A percentile compares a stretch with the other conserved stretches of the same genome.
phyloP scores from a whole-genome alignment of 2,329 filamentous ascomycete genomes.

The Diaporthe capsici region DNA sequence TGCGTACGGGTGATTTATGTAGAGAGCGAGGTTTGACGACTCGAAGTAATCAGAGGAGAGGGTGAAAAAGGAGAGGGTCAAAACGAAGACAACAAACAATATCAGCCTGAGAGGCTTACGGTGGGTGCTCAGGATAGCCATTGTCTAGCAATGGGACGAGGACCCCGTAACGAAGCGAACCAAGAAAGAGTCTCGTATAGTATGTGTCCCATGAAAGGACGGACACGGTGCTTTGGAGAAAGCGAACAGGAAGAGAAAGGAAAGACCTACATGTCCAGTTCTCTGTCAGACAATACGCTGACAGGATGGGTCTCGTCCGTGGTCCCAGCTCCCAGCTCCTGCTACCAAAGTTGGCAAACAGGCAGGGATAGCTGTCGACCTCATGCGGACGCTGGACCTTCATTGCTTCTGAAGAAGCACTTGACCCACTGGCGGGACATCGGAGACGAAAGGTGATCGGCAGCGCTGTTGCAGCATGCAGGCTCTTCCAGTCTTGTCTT shows the following conservation, averaged over 20 bases:
- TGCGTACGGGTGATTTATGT: constrained; percentile 36
- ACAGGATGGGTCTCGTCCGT: background rate
- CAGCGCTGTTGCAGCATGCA: constrained; percentile 20
- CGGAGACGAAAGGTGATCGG: constrained; percentile 14
- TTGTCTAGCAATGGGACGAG: constrained; percentile 34
- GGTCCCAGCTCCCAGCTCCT: constrained; percentile 20
- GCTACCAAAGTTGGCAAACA: constrained; percentile 8
- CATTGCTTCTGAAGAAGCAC: constrained; percentile 26
- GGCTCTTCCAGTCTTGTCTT: constrained; percentile 8
- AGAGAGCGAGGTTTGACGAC: constrained; percentile 33
- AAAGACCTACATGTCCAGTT: background rate
- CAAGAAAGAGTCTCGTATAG: constrained; percentile 6
- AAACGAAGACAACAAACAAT: constrained; percentile 22
- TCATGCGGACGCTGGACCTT: background rate
- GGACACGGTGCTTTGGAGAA: background rate
- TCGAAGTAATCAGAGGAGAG: constrained; percentile 42
- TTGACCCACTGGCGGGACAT: constrained; percentile 18
- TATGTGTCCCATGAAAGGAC: background rate
- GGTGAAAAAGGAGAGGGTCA: constrained; percentile 43
- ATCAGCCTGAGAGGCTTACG: constrained; percentile 36
- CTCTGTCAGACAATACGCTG: background rate
- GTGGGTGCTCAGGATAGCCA: constrained; percentile 35
- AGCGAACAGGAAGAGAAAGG: background rate
- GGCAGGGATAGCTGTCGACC: constrained; percentile 14
- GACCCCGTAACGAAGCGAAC: background rate